Evolutionary conservation across 2,329 filamentous ascomycete genomes (phyloP).

Genomic region (Fusarium camptoceras): DNA sequence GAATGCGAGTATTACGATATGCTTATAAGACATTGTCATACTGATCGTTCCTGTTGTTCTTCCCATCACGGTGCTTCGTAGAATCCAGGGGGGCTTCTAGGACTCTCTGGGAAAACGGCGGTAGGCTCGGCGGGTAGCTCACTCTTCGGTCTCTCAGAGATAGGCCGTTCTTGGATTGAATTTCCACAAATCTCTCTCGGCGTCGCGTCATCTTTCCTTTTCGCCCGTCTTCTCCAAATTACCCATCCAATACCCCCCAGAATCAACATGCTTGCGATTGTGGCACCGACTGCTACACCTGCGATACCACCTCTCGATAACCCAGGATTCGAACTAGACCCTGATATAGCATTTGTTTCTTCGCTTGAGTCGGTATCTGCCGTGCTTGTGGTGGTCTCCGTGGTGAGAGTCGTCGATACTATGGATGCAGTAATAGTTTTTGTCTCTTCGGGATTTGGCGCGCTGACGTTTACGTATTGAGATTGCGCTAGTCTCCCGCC

Average conservation of each 20-base stretch:
- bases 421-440: neutral
- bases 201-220: neutral
- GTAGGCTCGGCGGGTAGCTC: constrained; percentile 6
- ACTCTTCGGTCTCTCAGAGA: constrained; percentile 4
- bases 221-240: neutral
- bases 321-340: neutral
- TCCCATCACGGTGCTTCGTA: constrained; percentile 2
- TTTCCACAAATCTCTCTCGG: neutral
- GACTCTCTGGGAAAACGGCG: neutral
- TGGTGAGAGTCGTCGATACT: neutral
- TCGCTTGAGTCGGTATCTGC: neutral
- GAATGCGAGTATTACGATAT: no score
- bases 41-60: accelerated
- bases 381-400: neutral
- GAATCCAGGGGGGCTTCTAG: neutral
- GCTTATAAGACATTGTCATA: neutral
- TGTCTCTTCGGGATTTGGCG: neutral
- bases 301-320: neutral
- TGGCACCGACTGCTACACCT: neutral
- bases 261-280: neutral
- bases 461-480: constrained; percentile 8
- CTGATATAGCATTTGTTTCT: neutral
- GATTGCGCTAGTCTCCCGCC: neutral
- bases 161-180: neutral
- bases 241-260: neutral